phyloP scores from a whole-genome alignment of 768 basidiomycete genomes.

The Russula dissimulans region DNA sequence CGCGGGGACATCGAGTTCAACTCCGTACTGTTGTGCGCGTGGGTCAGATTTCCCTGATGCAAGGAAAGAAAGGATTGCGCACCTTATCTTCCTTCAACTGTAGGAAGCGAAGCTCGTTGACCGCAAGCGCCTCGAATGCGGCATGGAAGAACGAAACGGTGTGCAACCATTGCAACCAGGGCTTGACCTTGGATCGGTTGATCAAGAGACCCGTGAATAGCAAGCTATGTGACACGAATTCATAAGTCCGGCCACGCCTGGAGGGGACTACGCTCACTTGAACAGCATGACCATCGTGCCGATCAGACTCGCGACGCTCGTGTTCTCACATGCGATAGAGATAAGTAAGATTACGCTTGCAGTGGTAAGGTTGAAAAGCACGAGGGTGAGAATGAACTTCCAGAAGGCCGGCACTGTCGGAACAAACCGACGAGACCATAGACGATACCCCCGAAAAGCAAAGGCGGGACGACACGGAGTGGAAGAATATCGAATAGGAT shows the following conservation, averaged over 20 bases:
- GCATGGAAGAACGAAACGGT: constrained; percentile 98
- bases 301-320: constrained; percentile 84
- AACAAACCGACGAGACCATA: constrained; percentile 95
- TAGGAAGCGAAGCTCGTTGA: constrained; percentile 92
- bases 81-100: constrained; percentile 89
- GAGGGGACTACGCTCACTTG: constrained; percentile 56
- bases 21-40: constrained; percentile 74
- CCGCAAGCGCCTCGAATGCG: constrained; percentile 94
- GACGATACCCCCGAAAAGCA: constrained; percentile 92
- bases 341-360: constrained; percentile 86
- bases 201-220: constrained; percentile 93
- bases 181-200: constrained; percentile 78
- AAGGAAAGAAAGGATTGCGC: constrained; percentile 20
- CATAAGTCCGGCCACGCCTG: background rate
- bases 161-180: constrained; percentile 74
- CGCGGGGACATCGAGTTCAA: constrained; percentile 93
- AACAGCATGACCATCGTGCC: constrained; percentile 96
- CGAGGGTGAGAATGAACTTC: constrained; percentile 96
- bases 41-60: background rate
- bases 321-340: constrained; percentile 80
- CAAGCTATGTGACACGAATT: constrained; percentile 41
- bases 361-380: constrained; percentile 94
- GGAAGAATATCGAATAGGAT: constrained; percentile 96
- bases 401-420: constrained; percentile 85
- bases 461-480: constrained; percentile 85